Evolutionary conservation across 176 grass and related monocot species (phyloP), one percentile per base, ranked within the genome.

Genomic region (Alopecurus myosuroides): DNA sequence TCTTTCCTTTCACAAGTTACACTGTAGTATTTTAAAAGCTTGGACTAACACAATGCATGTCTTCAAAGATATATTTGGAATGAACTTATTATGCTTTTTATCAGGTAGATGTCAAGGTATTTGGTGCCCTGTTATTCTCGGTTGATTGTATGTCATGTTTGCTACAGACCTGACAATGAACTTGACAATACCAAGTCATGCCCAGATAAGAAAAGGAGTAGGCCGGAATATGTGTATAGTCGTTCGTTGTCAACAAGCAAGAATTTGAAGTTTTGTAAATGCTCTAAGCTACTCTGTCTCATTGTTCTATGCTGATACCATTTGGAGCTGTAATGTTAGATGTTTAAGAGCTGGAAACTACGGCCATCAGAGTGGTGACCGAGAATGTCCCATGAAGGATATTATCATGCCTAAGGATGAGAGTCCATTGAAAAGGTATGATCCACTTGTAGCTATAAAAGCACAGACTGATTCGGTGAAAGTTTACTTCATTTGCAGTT

Each of bases 351-450:
- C 91, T 86, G 91, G 89, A 79, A 91, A 92, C 58, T 94, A 83
- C 10, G 93, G 93, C 11, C 96, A 98, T 78, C 96, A 98, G 82
- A 98, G 93, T 85, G 93, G 93, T 60, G 96, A 98, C 35, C 87
- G 93, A 42, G 95, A 98, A 87, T 98, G 95, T 40, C 93, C 89
- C 46, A 28, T 98, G 81, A 98, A 98, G 78, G 96, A 98, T 88
- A 81, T 74, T 53, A 95, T 98, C 71, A 98, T 98, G 96, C 96
- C 96, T 66, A 98, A 95, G 76, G 96, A 98, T 57, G 96, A 98
- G 77, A 98, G 80, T 76, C 89, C 89, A 34, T 78, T 98, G 88
- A 98, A 95, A 91, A 95, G 93, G 70, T 93, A 95, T 86, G 96
- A 98, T 91, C 96, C 96, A 62, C 91, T 98, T 46, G 95, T 89